Base-by-base conservation (phyloP, 2,329 filamentous ascomycete genomes). In the Alternaria ethzedia region DNA sequence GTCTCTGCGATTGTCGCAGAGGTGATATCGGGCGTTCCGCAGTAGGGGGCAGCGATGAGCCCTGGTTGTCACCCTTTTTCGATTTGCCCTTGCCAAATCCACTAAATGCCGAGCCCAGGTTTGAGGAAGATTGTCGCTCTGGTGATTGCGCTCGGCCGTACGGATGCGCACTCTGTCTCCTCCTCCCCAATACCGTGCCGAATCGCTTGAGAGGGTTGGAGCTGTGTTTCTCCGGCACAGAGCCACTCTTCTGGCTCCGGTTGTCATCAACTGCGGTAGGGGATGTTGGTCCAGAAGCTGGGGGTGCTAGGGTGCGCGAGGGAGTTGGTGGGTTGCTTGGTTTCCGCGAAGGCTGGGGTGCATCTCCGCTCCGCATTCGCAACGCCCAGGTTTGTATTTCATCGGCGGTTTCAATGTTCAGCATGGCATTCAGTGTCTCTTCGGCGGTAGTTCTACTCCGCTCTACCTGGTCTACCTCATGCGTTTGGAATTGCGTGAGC, bases 401-500 rank as follows among this genome's bases (percentile, higher is more conserved):
- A 75, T 91, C 91, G 17, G 89, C 88, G 0, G 94, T 97, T 77
- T 93, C 91, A 45, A 97, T 89, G 77, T 97, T 96, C 54, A 99
- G 85, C 70, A 98, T 86, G 9, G 90, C 86, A 69, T 93, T 93
- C 61, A 99, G 83, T 25, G 93, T 93, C 64, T 90, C 89, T 77
- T 96, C 94, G 25, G 93, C 90, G 12, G 90, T 89, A 63, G 88
- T 84, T 66, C 93, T 89, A 64, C 87, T 90, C 61, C 91, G 88
- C 79, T 97, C 92, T 15, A 95, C 89, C 70, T 92, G 89, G 76
- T 99, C 96, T 26, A 93, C 88, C 79, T 98, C 95, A 77, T 97
- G 91, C 0, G 96, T 99, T 80, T 97, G 90, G 72, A 95, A 91
- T 75, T 97, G 94, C 1, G 96, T 98, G 64, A 99, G 86, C 44